Conservation (phyloP, 768 basidiomycete species). For the Hygrophorus pudorinus region DNA sequence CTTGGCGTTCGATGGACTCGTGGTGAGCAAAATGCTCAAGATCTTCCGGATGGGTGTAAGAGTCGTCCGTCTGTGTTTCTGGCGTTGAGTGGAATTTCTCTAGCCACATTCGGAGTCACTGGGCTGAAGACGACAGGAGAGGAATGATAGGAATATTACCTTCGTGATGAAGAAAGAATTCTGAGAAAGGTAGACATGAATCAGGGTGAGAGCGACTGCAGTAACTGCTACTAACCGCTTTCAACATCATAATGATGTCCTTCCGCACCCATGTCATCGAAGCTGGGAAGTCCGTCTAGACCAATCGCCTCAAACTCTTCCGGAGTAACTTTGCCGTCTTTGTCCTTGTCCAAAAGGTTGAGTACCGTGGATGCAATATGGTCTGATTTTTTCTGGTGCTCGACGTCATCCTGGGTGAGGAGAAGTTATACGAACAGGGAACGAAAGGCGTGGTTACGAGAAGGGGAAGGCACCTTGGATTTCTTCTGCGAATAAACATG, state of each 20-base stretch:
- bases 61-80: slow-evolving; percentile 93
- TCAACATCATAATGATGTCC: slow-evolving; percentile 92
- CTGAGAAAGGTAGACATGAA: slow-evolving; percentile 22
- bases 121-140: neutral
- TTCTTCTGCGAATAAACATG: slow-evolving; percentile 82
- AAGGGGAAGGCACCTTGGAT: slow-evolving; percentile 40
- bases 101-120: slow-evolving; percentile 16
- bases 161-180: slow-evolving; percentile 97
- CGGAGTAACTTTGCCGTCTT: slow-evolving; percentile 58
- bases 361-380: slow-evolving; percentile 67
- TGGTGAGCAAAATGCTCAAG: slow-evolving; percentile 88
- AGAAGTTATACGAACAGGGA: neutral
- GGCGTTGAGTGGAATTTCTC: slow-evolving; percentile 93
- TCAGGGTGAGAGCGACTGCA: neutral
- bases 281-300: slow-evolving; percentile 69
- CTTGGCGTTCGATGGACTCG: slow-evolving; percentile 72
- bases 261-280: slow-evolving; percentile 76
- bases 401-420: slow-evolving; percentile 50
- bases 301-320: slow-evolving; percentile 70
- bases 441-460: neutral
- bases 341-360: slow-evolving; percentile 57
- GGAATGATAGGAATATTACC: slow-evolving; percentile 34
- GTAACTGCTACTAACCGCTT: slow-evolving; percentile 50
- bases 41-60: slow-evolving; percentile 91
- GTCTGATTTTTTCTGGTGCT: slow-evolving; percentile 77